phyloP scores from a whole-genome alignment of 805 yeast genomes.

The Dipodascopsis uninucleata region DNA sequence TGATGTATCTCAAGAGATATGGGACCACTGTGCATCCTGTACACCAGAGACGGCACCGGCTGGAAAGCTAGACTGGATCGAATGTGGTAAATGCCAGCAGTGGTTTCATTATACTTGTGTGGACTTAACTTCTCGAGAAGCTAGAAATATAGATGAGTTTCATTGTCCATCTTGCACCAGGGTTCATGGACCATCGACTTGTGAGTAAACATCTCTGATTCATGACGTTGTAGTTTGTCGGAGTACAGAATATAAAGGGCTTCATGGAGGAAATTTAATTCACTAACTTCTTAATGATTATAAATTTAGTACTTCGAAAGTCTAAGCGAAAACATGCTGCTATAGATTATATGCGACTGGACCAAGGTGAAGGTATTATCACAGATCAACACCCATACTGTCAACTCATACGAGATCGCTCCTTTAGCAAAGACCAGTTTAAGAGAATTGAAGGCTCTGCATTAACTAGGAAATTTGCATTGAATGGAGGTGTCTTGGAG shows the following conservation, averaged over 20 bases:
- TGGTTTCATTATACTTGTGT: constrained; percentile 58
- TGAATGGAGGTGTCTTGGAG: constrained; percentile 36
- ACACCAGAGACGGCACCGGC: constrained; percentile 26
- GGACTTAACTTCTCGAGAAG: constrained; percentile 38
- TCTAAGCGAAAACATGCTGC: constrained; percentile 53
- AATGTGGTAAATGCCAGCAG: constrained; percentile 51
- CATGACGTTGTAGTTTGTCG: background rate
- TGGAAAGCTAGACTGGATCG: constrained; percentile 46
- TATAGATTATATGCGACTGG: constrained; percentile 74
- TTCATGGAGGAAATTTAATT: background rate
- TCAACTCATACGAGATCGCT: constrained; percentile 16
- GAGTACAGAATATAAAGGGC: no score
- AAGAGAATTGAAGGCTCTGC: constrained; percentile 36
- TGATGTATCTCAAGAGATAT: constrained; percentile 13
- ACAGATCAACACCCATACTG: constrained; percentile 58
- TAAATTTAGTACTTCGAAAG: constrained; percentile 42
- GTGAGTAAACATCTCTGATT: constrained; percentile 8
- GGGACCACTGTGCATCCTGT: constrained; percentile 27
- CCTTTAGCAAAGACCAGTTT: constrained; percentile 34
- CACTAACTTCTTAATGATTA: background rate
- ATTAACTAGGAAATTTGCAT: constrained; percentile 41
- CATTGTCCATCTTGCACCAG: constrained; percentile 53
- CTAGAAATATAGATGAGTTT: constrained; percentile 44
- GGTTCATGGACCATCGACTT: constrained; percentile 47
- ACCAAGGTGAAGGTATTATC: constrained; percentile 60